These are phyloP conservation scores for Sugiyamaella xylanicola DNA, from an alignment of 1,139 yeast species.

Conservation along the genomic window DNA sequence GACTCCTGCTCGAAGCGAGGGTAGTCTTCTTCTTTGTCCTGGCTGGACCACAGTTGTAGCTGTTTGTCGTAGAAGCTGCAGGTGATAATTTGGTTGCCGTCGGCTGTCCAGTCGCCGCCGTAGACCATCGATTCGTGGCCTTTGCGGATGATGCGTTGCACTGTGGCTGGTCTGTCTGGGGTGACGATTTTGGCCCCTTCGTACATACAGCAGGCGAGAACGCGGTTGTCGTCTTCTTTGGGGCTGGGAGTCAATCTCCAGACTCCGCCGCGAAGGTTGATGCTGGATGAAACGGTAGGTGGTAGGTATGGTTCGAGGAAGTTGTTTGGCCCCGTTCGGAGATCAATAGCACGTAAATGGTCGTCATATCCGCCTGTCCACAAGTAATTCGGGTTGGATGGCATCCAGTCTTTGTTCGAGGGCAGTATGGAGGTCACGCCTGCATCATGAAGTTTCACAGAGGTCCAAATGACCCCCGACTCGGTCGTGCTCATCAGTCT, in stretches of 20 bases:
- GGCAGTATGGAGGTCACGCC: conserved; percentile 81
- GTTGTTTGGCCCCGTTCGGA: conserved; percentile 55
- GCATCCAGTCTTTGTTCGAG: conserved; percentile 36
- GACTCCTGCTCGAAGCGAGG: conserved; percentile 15
- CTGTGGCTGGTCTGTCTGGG: conserved; percentile 43
- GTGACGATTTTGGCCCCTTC: conserved; percentile 79
- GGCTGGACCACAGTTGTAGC: conserved; percentile 65
- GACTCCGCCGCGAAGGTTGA: conserved; percentile 86
- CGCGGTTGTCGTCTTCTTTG: conserved; percentile 38
- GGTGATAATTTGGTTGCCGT: conserved; percentile 57
- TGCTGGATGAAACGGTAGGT: conserved; percentile 50
- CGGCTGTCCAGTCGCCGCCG: conserved; percentile 83
- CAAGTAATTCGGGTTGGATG: conserved; percentile 48
- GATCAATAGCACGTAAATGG: conserved; percentile 64
- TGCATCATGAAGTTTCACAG: conserved; percentile 70
- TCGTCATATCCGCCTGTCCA: conserved; percentile 97
- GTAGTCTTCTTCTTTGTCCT: conserved; percentile 18
- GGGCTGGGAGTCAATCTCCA: conserved; percentile 84
- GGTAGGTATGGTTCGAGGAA: conserved; percentile 49
- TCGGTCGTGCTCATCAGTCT: conserved; percentile 43
- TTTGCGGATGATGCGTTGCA: conserved; percentile 56
- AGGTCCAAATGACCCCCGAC: conserved; percentile 53
- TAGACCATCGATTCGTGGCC: conserved; percentile 93
- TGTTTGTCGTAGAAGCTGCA: conserved; percentile 90
- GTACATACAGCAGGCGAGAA: conserved; percentile 90